Conservation (phyloP, 106 monocot genomes). For the Acorus calamus region DNA sequence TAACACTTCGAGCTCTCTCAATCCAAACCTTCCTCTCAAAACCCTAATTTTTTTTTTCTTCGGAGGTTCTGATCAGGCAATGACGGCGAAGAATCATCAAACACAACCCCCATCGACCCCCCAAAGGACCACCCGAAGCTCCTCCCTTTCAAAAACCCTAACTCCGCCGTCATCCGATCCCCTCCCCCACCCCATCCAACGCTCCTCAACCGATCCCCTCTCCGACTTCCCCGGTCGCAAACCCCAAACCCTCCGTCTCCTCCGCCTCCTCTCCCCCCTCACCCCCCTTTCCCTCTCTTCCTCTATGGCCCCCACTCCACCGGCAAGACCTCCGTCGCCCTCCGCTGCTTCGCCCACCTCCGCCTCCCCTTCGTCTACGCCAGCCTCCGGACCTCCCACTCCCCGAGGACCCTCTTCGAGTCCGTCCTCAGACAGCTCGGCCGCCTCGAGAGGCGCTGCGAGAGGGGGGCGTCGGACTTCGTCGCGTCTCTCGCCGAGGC, state of each 20-base stretch:
- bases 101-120: no score
- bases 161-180: no score
- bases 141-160: no score
- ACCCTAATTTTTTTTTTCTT: no score
- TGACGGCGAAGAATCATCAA: no score
- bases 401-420: constrained; percentile 48
- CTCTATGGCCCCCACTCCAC: constrained; percentile 65
- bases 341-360: constrained; percentile 51
- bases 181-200: no score
- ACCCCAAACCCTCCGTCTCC: constrained; percentile 15
- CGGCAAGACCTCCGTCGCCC: constrained; percentile 59
- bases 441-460: constrained; percentile 29
- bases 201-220: not conserved
- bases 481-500: constrained; percentile 44
- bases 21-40: no score
- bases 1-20: no score
- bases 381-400: constrained; percentile 52
- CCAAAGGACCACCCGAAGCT: no score
- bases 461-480: constrained; percentile 57
- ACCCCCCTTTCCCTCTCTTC: constrained; percentile 61
- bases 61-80: no score
- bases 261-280: constrained; percentile 34
- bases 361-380: constrained; percentile 54
- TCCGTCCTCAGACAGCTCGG: constrained; percentile 52
- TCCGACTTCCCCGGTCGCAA: constrained; percentile 16